phyloP scores from a whole-genome alignment of 257 asterid species.

The Salvia rosmarinus region DNA sequence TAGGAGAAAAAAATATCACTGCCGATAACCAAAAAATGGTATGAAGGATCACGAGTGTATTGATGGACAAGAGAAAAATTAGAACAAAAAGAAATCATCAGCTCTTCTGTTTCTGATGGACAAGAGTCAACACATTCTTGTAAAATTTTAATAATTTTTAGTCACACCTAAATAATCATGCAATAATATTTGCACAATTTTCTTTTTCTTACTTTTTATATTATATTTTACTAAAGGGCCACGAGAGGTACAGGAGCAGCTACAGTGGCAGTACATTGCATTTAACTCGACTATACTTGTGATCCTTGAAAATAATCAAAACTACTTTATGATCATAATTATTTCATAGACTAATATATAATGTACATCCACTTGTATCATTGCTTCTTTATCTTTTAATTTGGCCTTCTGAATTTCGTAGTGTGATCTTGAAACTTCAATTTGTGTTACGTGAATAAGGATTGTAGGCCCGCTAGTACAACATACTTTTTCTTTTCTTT shows the following conservation, averaged over 20 bases:
- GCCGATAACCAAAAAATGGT: no score
- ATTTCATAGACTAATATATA: background rate
- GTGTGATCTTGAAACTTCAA: background rate
- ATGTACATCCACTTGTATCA: background rate
- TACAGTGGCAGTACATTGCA: conserved; percentile 12
- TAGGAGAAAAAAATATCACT: no score
- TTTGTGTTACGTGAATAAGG: background rate
- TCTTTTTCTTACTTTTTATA: no score
- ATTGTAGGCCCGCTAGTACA: background rate
- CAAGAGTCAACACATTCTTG: no score
- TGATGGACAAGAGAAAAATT: no score
- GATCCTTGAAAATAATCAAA: conserved; percentile 1
- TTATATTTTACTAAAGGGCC: no score
- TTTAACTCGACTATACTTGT: background rate
- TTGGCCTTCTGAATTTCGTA: background rate
- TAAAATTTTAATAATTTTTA: no score
- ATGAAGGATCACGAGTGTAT: no score
- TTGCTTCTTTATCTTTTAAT: background rate
- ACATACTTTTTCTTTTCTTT: background rate
- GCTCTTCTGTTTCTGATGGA: no score
- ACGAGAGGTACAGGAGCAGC: background rate
- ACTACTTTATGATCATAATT: conserved; percentile 16
- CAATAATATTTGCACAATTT: no score
- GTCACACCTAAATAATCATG: no score
- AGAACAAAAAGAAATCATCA: no score